A percentile compares a stretch with the other conserved stretches of the same genome.
Evolutionary conservation across 2,329 filamentous ascomycete genomes (phyloP).

Genomic region (Trichoderma gracile): DNA sequence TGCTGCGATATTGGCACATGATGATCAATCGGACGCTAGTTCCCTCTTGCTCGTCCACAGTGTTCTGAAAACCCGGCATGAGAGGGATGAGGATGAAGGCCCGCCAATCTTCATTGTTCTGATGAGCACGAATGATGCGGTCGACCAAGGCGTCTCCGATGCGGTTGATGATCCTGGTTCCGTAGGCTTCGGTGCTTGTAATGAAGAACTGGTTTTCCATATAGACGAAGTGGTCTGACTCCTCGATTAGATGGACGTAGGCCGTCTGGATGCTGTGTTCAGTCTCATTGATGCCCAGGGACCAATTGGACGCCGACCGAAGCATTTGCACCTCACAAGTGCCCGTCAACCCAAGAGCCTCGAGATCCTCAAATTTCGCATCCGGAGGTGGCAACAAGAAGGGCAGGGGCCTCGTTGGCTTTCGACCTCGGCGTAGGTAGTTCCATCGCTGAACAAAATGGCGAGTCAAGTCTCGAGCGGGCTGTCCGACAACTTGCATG

Average conservation of each 20-base stretch:
- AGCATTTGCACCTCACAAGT: constrained; percentile 97
- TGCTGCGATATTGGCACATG: constrained; percentile 95
- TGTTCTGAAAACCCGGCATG: constrained; percentile 98
- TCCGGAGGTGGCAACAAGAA: constrained; percentile 93
- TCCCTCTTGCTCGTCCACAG: constrained; percentile 89
- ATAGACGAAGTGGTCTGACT: constrained; percentile 96
- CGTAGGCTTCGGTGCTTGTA: constrained; percentile 85
- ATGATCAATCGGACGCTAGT: constrained; percentile 94
- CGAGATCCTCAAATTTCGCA: constrained; percentile 80
- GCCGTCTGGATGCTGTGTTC: constrained; percentile 96
- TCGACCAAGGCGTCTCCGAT: constrained; percentile 95
- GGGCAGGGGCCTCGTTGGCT: constrained; percentile 88
- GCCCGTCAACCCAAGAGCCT: constrained; percentile 83
- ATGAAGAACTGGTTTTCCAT: constrained; percentile 99
- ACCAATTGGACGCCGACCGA: constrained; percentile 88
- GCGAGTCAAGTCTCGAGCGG: constrained; percentile 86
- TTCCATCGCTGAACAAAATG: constrained; percentile 99
- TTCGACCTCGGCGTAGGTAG: constrained; percentile 88
- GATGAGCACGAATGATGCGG: constrained; percentile 80
- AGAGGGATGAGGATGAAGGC: constrained; percentile 88
- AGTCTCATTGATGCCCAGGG: constrained; percentile 80
- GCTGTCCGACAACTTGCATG: constrained; percentile 97
- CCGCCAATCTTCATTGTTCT: constrained; percentile 86
- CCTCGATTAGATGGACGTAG: constrained; percentile 90
- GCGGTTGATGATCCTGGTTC: constrained; percentile 83